Base-by-base conservation (phyloP, 1,284 basidiomycete species). In the Abortiporus biennis region DNA sequence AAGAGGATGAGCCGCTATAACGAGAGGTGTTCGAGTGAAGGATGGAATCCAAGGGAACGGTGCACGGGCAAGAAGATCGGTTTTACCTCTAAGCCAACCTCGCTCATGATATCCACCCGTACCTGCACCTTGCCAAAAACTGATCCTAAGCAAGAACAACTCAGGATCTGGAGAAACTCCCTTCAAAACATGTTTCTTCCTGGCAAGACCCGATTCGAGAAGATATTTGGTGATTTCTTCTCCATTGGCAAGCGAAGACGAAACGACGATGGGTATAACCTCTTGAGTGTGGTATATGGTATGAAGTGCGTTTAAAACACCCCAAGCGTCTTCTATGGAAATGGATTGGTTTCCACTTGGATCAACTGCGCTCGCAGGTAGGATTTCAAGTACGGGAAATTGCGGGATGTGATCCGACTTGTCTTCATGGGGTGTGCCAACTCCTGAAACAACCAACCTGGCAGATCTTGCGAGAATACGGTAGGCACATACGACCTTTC, bases 71-170 rank as follows among this genome's bases (percentile, higher is more conserved):
- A 54, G 41, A 4, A 35, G 24, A 12, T 61, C 54, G 30, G 45
- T 40, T 3, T 54, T 50, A 1, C 56, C 54, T 19, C 59, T 59
- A 5, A 76, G 49, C 73, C 72, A 76, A 22, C 66, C 60, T 20
- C 59, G 58, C 2, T 51, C 20, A 44, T 68, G 65, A 43, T 61
- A 68, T 2, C 66, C 62, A 1, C 47, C 53, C 5, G 64, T 68
- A 9, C 74, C 74, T 1, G 71, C 74, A 6, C 68, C 75, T 51
- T 77, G 74, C 74, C 74, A 78, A 56, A 78, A 77, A 2, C 68
- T 56, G 1, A 63, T 59, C 30, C 72, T 61, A 12, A 62, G 61
- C 38, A 77, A 59, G 53, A 72, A 71, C 36, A 69, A 44, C 12
- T 57, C 55, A 12, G 59, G 54, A 30, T 48, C 47, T 9, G 48